Percentiles rank a stretch among this genome's conserved stretches.
Evolutionary conservation across 1,284 basidiomycete species (phyloP).

Genomic region (Ganoderma boninense): DNA sequence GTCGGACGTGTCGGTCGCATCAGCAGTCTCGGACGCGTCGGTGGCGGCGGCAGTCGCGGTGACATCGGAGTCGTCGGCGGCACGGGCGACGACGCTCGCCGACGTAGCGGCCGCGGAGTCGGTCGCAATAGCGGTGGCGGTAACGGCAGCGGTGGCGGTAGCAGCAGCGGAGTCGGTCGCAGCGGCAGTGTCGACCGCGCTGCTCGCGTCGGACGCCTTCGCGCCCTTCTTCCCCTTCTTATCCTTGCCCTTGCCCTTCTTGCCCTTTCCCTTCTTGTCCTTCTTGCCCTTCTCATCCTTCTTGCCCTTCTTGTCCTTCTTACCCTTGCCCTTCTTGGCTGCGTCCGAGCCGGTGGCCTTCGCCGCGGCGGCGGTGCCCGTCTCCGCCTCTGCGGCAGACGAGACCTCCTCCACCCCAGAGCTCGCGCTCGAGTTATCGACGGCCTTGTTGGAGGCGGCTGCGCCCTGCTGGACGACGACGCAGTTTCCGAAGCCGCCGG

Average conservation of each 20-base stretch:
- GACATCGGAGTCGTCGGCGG: conserved; percentile 4
- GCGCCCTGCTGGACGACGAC: conserved; percentile 46
- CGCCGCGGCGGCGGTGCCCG: conserved; percentile 2
- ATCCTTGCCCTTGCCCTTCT: neutral
- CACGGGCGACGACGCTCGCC: conserved; percentile 8
- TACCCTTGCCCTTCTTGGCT: neutral
- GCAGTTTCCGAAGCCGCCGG: conserved; percentile 60
- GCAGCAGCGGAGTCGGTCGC: conserved; percentile 4
- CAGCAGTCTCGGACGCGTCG: neutral
- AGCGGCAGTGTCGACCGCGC: neutral
- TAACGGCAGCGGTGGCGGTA: neutral
- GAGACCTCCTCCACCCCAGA: neutral
- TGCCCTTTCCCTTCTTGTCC: neutral
- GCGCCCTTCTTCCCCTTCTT: neutral
- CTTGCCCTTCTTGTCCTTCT: neutral
- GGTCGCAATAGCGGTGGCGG: neutral
- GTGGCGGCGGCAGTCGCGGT: conserved; percentile 3
- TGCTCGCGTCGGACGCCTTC: neutral
- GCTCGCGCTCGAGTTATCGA: too few relatives aligned
- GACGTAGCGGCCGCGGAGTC: neutral
- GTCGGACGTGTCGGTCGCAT: neutral
- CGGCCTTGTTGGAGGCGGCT: conserved; percentile 10
- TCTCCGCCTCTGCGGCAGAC: conserved; percentile 3
- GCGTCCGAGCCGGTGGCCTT: neutral
- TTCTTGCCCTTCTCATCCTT: neutral